Evolutionary conservation across 495 filamentous ascomycete species (phyloP), one percentile per base, ranked within the genome.

Genomic region (Tuber magnatum): DNA sequence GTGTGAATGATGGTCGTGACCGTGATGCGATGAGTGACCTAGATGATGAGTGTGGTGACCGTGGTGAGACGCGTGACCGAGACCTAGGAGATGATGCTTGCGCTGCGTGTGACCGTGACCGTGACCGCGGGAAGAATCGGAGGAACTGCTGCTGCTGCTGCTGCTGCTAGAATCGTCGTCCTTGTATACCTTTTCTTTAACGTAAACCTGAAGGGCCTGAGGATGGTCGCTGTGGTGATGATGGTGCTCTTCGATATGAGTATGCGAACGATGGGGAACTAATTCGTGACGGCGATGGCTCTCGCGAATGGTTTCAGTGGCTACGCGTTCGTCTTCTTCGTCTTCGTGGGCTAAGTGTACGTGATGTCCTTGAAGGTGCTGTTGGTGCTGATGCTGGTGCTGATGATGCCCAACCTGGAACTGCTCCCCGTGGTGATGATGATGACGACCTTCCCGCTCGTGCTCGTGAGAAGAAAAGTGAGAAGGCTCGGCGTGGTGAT

Each of bases 401-500:
- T 85, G 84, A 69, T 86, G 84, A 75, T 89, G 82, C 84, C 89
- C 89, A 77, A 89, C 88, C 85, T 94, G 92, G 85, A 88, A 86
- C 83, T 87, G 87, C 83, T 90, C 88, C 83, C 86, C 87, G 74
- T 88, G 90, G 82, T 89, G 88, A 86, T 88, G 89, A 86, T 89
- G 88, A 86, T 89, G 84, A 86, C 91, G 89, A 93, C 91, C 94
- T 92, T 97, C 93, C 93, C 92, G 94, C 93, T 93, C 93, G 92
- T 81, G 76, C 75, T 81, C 80, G 76, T 76, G 75, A 56, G 68
- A 75, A 74, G 72, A 65, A 38, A 74, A 74, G 68, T 73, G 73
- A 68, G 74, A 70, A 88, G 89, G 92, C 89, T 87, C 76, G 22
- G 56, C 83, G 81, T 73, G 81, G 83, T 85, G 84, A 82, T 86